These are phyloP conservation scores for Arthroderma uncinatum DNA, from an alignment of 2,329 filamentous ascomycete species.

Conservation along the genomic window DNA sequence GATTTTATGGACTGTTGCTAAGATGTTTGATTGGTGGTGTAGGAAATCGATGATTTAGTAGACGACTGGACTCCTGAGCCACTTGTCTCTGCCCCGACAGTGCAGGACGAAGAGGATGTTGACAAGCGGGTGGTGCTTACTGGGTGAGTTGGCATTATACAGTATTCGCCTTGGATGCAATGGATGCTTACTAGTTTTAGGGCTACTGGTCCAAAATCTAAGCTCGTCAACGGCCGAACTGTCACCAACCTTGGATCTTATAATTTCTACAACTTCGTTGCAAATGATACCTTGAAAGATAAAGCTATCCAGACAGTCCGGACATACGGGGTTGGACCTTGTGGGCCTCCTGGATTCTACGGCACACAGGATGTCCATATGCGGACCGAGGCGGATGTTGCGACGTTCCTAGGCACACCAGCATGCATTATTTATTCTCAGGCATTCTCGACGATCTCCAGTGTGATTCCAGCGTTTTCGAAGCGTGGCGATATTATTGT, in stretches of 20 bases:
- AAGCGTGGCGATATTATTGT: slow-evolving; percentile 97
- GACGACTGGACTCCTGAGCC: slow-evolving; percentile 96
- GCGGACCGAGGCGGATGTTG: slow-evolving; percentile 90
- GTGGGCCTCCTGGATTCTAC: slow-evolving; percentile 94
- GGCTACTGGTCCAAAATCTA: slow-evolving; percentile 79
- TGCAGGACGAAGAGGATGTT: slow-evolving; percentile 67
- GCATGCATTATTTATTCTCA: slow-evolving; percentile 93
- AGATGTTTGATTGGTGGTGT: slow-evolving; percentile 6
- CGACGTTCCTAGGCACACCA: slow-evolving; percentile 74
- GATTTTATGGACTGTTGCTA: not conserved
- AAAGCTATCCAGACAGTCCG: slow-evolving; percentile 89
- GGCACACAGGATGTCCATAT: slow-evolving; percentile 97
- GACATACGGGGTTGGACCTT: slow-evolving; percentile 92
- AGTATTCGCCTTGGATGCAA: not conserved
- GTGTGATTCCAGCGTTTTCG: slow-evolving; percentile 90
- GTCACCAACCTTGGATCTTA: slow-evolving; percentile 89
- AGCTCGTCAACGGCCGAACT: slow-evolving; percentile 75
- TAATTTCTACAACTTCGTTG: slow-evolving; percentile 96
- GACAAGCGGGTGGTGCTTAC: slow-evolving; percentile 81
- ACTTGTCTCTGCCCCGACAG: slow-evolving; percentile 61
- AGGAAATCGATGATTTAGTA: slow-evolving; percentile 92
- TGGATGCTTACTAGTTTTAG: slow-evolving; percentile 36
- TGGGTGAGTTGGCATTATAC: slow-evolving; percentile 48
- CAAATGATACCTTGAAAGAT: slow-evolving; percentile 84
- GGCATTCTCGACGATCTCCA: slow-evolving; percentile 91